Evolutionary conservation across 345 rosid species (phyloP).

Genomic region (Brassica incana): DNA sequence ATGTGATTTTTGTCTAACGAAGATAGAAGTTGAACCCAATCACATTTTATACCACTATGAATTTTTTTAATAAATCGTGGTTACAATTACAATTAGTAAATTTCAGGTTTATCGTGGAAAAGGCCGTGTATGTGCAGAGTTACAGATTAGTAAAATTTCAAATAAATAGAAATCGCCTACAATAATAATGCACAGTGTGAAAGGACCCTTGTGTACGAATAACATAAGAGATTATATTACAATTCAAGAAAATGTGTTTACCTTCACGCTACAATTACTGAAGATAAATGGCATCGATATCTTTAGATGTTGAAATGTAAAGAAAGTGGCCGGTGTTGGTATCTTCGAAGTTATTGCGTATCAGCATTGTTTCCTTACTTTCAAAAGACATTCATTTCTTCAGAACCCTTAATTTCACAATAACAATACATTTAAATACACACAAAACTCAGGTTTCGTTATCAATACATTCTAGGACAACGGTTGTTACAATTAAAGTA

Average conservation of each 20-base stretch:
- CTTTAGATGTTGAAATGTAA: background rate
- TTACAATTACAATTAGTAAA: background rate
- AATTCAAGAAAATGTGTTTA: constrained; percentile 10
- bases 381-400: background rate
- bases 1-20: background rate
- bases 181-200: background rate
- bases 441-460: background rate
- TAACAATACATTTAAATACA: background rate
- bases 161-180: background rate
- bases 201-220: background rate
- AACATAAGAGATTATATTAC: background rate
- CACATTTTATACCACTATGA: background rate
- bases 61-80: background rate
- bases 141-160: constrained; percentile 1
- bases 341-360: constrained; percentile 20
- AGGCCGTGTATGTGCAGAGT: background rate
- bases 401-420: background rate
- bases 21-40: background rate
- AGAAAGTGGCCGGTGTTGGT: constrained; percentile 18
- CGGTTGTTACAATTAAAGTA: background rate
- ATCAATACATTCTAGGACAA: background rate
- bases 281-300: constrained; percentile 1
- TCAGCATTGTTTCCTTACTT: constrained; percentile 28
- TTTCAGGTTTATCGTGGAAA: background rate
- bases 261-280: constrained; percentile 20